Conservation (phyloP, 2,329 filamentous ascomycete genomes). For the Corinectria fuckeliana region DNA sequence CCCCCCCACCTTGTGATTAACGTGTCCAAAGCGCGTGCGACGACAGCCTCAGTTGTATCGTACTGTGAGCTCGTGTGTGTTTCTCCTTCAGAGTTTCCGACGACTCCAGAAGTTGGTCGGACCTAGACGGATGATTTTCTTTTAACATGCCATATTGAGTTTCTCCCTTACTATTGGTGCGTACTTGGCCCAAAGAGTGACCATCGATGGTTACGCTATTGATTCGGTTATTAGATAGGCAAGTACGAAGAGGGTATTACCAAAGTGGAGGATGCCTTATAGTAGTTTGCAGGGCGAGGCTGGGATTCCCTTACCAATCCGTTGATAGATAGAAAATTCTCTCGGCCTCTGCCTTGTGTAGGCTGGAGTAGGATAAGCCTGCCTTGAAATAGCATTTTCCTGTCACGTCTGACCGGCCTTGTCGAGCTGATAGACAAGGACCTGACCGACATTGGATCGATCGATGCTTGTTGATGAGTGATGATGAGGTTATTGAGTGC, state of each 20-base stretch:
- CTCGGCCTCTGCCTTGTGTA: neutral
- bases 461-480: neutral
- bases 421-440: neutral
- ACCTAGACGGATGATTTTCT: neutral
- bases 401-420: neutral
- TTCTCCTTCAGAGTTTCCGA: neutral
- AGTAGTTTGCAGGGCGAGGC: constrained; percentile 4
- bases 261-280: neutral
- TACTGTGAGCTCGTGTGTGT: neutral
- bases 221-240: neutral
- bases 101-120: neutral
- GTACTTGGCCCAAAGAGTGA: neutral
- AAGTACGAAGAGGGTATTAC: too few species aligned
- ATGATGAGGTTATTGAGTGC: too few species aligned
- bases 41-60: neutral
- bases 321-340: neutral
- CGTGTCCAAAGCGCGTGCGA: constrained; percentile 10
- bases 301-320: constrained; percentile 14
- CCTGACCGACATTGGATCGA: constrained; percentile 4
- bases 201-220: neutral
- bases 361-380: neutral
- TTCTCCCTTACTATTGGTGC: neutral
- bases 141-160: neutral
- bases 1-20: neutral
- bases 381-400: neutral